Base-by-base conservation (phyloP, 768 basidiomycete genomes). In the Mycena polygramma region DNA sequence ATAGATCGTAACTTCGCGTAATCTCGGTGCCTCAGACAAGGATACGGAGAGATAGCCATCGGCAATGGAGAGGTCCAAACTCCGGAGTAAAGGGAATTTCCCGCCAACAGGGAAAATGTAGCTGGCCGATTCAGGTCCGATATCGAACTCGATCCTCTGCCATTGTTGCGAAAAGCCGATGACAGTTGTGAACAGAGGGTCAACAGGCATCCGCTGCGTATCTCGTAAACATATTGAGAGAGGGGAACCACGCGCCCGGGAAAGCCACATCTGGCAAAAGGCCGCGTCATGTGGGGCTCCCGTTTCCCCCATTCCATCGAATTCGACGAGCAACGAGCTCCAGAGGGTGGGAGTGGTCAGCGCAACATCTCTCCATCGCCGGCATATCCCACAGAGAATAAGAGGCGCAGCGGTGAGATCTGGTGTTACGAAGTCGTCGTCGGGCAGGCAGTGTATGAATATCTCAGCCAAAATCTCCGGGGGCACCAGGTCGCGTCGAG, bases 301-400 rank as follows among this genome's bases (percentile, higher is more conserved):
- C 39, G 1, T 15, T 54, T 46, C 15, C 15, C 14, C 15, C 39
- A 39, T 39, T 13, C 7, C 13, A 54, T 54, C 30, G 20, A 4
- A 7, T 4, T 41, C 26, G n/a, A 49, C 8, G 14, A 22, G 36
- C 24, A 75, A 43, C 3, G 68, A 73, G n/a, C 46, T 49, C 72
- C 72, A 75, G 36, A 75, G 60, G 17, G 30, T 36, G 7, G 72
- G 67, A n/a, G 70, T 69, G 72, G 54, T 30, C 9, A 67, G 24
- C 13, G 72, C 68, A 7, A 62, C 26, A 1, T 52, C 36, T 30
- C 72, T 66, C 72, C 72, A 75, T 17, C 49, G 41, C 20, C 62
- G 68, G 39, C 65, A 60, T 17, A 75, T 39, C 37, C 63, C 51
- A 51, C 72, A 66, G 7, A 75, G 72, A 6, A 75, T 26, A 10